Evolutionary conservation across 192 early-diverging fungal genomes (phyloP).

Genomic region (Backusella sp.): DNA sequence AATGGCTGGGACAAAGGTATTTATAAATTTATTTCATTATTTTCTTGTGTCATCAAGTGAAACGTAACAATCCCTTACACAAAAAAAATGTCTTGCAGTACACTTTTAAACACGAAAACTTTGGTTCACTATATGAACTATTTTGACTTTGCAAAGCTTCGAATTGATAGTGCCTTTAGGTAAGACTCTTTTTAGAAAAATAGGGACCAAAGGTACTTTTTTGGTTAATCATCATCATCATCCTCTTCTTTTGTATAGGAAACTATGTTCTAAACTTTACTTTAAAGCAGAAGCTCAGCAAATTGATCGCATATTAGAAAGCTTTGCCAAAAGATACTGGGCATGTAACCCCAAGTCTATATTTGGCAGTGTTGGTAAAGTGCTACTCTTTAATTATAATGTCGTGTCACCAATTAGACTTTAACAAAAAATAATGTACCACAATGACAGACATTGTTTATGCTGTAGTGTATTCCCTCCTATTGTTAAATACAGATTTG

Average conservation of each 20-base stretch:
- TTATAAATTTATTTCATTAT: conserved; percentile 5
- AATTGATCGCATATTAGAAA: conserved; percentile 86
- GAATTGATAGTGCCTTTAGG: conserved; percentile 81
- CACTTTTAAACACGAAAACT: conserved; percentile 53
- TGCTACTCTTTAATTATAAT: background rate
- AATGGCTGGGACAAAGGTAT: conserved; percentile 49
- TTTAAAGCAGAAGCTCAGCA: conserved; percentile 92
- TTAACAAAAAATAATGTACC: background rate
- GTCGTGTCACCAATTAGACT: background rate
- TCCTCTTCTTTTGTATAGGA: conserved; percentile 22
- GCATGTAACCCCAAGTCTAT: conserved; percentile 73
- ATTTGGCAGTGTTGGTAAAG: conserved; percentile 35
- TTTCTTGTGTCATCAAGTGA: background rate
- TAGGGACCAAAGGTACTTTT: background rate
- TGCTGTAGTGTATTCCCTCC: conserved; percentile 79
- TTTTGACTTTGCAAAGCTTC: conserved; percentile 70
- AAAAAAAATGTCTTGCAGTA: conserved; percentile 26
- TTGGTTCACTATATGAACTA: conserved; percentile 72
- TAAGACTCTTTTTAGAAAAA: conserved; percentile 1
- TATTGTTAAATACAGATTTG: conserved; percentile 92
- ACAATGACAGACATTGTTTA: conserved; percentile 71
- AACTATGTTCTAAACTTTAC: conserved; percentile 72
- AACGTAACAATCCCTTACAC: background rate
- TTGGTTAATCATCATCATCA: background rate
- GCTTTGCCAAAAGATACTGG: conserved; percentile 80